These are phyloP conservation scores for Neurospora crassa DNA, from an alignment of 2,329 filamentous ascomycete genomes.

Conservation along the genomic window DNA sequence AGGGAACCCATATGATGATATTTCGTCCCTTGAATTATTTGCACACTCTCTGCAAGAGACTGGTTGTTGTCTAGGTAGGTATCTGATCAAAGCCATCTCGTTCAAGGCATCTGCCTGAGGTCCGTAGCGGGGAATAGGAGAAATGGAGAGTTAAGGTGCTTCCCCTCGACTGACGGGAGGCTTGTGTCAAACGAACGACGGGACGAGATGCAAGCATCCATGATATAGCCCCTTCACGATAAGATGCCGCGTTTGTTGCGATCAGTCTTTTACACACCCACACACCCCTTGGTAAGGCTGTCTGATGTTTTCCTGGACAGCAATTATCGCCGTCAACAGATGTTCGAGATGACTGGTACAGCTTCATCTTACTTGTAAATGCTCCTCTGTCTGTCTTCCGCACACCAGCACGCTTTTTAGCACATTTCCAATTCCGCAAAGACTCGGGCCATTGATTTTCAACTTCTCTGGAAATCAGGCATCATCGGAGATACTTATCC, in stretches of 20 bases:
- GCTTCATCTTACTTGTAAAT: background rate
- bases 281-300: background rate
- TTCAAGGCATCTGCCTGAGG: background rate
- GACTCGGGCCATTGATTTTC: too few species aligned
- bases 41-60: background rate
- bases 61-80: too few species aligned
- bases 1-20: background rate
- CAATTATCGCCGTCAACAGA: background rate
- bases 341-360: background rate
- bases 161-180: background rate
- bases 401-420: background rate
- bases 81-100: background rate
- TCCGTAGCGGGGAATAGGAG: background rate
- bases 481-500: too few species aligned
- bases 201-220: background rate
- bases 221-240: background rate
- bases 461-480: too few species aligned
- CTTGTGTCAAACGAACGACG: background rate
- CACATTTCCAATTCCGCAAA: too few species aligned
- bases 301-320: background rate
- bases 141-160: background rate
- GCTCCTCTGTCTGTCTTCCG: background rate
- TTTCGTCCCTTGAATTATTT: background rate
- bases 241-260: background rate
- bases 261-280: background rate